Percentiles rank a stretch among this genome's conserved stretches.
Evolutionary conservation across 352 stramenopile species (phyloP).

Genomic region (Phytophthora sp.): DNA sequence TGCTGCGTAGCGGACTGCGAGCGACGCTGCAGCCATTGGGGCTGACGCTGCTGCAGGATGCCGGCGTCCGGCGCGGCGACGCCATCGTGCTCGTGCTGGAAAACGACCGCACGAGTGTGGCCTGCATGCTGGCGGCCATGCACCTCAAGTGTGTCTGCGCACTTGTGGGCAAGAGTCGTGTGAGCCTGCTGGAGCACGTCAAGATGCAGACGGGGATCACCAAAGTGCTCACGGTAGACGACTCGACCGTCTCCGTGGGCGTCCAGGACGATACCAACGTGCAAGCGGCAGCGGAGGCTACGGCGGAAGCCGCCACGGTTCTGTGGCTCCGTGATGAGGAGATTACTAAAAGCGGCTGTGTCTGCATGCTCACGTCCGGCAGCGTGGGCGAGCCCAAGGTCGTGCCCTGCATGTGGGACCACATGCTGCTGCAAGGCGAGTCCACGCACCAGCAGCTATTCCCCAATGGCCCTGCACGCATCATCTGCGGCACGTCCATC

Average conservation of each 20-base stretch:
- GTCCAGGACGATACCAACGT: slow-evolving; percentile 27
- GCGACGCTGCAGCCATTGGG: slow-evolving; percentile 56
- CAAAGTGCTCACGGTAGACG: slow-evolving; percentile 64
- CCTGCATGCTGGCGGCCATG: slow-evolving; percentile 77
- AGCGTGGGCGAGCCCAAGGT: slow-evolving; percentile 83
- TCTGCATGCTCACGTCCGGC: slow-evolving; percentile 87
- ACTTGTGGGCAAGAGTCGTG: slow-evolving; percentile 55
- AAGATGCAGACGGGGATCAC: slow-evolving; percentile 63
- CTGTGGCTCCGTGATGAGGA: slow-evolving; percentile 47
- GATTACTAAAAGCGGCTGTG: slow-evolving; percentile 45
- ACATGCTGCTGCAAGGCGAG: slow-evolving; percentile 81
- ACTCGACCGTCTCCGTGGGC: slow-evolving; percentile 26
- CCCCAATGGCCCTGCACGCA: slow-evolving; percentile 54
- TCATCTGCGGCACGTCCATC: slow-evolving; percentile 84
- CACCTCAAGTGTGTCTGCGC: slow-evolving; percentile 62
- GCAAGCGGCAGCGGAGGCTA: slow-evolving; percentile 14
- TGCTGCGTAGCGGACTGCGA: slow-evolving; percentile 53
- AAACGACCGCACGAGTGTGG: slow-evolving; percentile 76
- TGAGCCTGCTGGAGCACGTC: slow-evolving; percentile 55
- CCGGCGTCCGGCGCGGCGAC: slow-evolving; percentile 40
- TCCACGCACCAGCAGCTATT: slow-evolving; percentile 82
- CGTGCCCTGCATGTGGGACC: slow-evolving; percentile 73
- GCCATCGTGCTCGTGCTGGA: slow-evolving; percentile 78
- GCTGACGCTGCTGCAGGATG: slow-evolving; percentile 41
- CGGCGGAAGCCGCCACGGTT: background rate